A percentile compares a stretch with the other conserved stretches of the same genome.
Evolutionary conservation across 768 basidiomycete genomes (phyloP).

Genomic region (Lactifluus rugatus): DNA sequence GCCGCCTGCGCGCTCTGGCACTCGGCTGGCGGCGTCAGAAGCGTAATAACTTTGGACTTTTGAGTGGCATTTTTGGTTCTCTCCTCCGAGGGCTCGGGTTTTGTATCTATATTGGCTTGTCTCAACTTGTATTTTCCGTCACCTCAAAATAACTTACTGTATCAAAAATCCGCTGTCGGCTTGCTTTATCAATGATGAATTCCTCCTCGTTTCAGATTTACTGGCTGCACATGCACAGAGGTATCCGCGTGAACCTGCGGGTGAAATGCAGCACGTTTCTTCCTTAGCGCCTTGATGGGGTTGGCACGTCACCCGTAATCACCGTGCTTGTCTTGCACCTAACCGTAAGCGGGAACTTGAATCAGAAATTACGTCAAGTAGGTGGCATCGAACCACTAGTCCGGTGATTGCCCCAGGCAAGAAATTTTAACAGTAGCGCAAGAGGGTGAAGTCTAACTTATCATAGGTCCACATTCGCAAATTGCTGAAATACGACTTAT

Average conservation of each 20-base stretch:
- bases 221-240: too few species aligned
- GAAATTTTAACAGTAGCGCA: background rate
- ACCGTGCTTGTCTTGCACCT: background rate
- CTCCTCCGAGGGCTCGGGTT: slow-evolving; percentile 1
- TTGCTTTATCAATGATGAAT: background rate
- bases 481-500: background rate
- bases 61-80: background rate
- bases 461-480: too few species aligned
- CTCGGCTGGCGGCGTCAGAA: slow-evolving; percentile 16
- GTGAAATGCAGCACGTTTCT: background rate
- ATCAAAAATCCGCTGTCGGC: background rate
- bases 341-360: background rate
- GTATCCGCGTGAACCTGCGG: background rate
- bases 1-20: slow-evolving; percentile 16
- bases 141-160: slow-evolving; percentile 8
- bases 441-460: background rate
- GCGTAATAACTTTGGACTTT: background rate
- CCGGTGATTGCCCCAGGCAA: background rate
- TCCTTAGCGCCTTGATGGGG: background rate
- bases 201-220: background rate
- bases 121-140: slow-evolving; percentile 12
- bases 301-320: background rate
- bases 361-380: background rate
- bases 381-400: background rate
- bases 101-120: slow-evolving; percentile 13